Base-by-base conservation (phyloP, 2,329 filamentous ascomycete genomes). In the Chalaropsis ovoidea region DNA sequence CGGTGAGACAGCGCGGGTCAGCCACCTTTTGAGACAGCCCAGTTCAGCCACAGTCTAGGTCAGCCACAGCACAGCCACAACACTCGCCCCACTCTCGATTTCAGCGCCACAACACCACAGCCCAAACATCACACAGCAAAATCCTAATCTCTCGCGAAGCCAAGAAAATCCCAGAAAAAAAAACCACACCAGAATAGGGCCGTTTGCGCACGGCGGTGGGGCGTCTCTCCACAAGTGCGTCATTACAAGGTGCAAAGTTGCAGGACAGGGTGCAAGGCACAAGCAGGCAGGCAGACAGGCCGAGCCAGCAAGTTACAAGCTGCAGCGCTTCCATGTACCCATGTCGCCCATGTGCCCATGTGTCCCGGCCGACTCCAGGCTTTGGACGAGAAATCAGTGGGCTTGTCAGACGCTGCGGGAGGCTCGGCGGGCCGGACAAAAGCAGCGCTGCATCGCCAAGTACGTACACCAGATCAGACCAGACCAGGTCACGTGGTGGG, bases 141-240 rank as follows among this genome's bases (percentile, higher is more conserved):
- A 39, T 31, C 31, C 31, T 31, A 2, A 31, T 31, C 31, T 31
- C 31, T 31, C 3, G 17, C n/a, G 24, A 58, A 35, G 13, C 31
- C 22, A 60, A 22, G 3, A 45, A 61, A 31, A 52, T 31, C 52
- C 27, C 35, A 22, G 41, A 64, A 52, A 41, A 58, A 49, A 64
- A 66, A 47, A 22, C 22, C 42, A 49, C 22, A 31, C 22, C 61
- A 62, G 61, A 66, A 63, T 63, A 66, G 65, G 65, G 61, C 65
- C 65, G 65, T 63, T 66, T 66, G 41, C 41, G 27, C 60, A 42
- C 54, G 54, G 4, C 24, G 22, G 54, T 58, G 41, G 47, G 24
- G 31, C 24, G 2, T n/a, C 19, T 15, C 47, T 60, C 60, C 47
- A 54, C 61, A 66, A 63, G 31, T 39, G 65, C 65, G 65, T 66